These are phyloP conservation scores for Lentinus polychrous DNA, from an alignment of 1,284 basidiomycete species.

Conservation along the genomic window DNA sequence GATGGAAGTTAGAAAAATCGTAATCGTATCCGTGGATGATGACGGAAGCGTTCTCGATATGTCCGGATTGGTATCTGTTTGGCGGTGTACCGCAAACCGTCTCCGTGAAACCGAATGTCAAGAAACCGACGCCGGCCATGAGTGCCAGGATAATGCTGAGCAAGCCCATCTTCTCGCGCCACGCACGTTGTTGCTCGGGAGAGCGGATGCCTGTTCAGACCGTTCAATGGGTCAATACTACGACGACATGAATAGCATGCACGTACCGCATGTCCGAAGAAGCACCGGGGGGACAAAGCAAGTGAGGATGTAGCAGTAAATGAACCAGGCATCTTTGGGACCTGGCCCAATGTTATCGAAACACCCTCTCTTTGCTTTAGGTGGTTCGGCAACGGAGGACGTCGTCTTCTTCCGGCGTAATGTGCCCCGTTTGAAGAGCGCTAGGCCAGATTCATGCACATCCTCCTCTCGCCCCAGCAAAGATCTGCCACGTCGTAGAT, in stretches of 20 bases:
- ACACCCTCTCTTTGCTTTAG: conserved; percentile 47
- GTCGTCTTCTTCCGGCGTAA: conserved; percentile 63
- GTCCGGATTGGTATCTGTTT: conserved; percentile 75
- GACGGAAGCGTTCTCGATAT: conserved; percentile 75
- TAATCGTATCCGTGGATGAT: conserved; percentile 94
- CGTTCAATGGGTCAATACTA: not conserved
- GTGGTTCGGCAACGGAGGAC: conserved; percentile 30
- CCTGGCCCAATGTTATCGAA: conserved; percentile 73
- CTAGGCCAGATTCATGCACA: conserved; percentile 80
- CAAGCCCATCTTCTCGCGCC: conserved; percentile 98
- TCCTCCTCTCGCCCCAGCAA: conserved; percentile 84
- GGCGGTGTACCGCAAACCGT: conserved; percentile 85
- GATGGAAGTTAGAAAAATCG: conserved; percentile 82
- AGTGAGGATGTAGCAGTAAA: conserved; percentile 89
- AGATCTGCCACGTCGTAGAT: conserved; percentile 78
- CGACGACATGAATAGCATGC: conserved; percentile 10
- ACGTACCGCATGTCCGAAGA: conserved; percentile 61
- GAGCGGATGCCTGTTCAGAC: conserved; percentile 70
- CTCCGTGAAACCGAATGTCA: conserved; percentile 99
- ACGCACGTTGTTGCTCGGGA: conserved; percentile 92
- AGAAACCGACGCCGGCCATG: conserved; percentile 94
- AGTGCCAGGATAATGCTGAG: conserved; percentile 72
- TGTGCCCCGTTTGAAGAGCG: conserved; percentile 80
- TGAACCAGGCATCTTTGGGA: conserved; percentile 92
- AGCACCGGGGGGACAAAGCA: conserved; percentile 75